phyloP scores from a whole-genome alignment of 805 yeast species.

The Kockiozyma suomiensis region DNA sequence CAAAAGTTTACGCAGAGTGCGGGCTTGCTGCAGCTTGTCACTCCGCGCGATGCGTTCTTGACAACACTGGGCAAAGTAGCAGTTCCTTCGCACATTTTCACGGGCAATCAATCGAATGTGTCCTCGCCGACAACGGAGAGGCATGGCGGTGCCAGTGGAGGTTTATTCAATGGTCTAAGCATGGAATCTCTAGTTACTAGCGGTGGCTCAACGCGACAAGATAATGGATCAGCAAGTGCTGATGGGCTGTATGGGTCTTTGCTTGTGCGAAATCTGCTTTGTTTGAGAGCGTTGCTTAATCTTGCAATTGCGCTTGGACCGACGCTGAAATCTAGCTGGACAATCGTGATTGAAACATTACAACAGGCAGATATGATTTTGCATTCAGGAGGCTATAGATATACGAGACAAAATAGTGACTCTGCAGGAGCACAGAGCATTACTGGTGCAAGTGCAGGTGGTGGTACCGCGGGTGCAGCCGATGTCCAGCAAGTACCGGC shows the following conservation, averaged over 20 bases:
- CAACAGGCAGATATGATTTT: conserved; percentile 37
- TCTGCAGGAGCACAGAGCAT: not conserved
- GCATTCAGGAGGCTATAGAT: conserved; percentile 24
- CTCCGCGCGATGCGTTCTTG: conserved; percentile 60
- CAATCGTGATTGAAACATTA: conserved; percentile 58
- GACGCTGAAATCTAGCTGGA: conserved; percentile 68
- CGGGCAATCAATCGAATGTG: conserved; percentile 19
- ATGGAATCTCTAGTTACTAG: conserved; percentile 19
- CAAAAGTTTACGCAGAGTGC: conserved; percentile 83
- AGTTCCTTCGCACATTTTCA: conserved; percentile 35
- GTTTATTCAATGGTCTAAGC: conserved; percentile 29
- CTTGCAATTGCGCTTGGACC: conserved; percentile 83
- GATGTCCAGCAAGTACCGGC: not conserved
- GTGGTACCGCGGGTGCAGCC: too few relatives aligned
- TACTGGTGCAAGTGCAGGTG: not conserved
- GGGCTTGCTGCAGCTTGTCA: conserved; percentile 65
- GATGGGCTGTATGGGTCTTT: conserved; percentile 37
- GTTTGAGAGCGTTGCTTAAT: conserved; percentile 77
- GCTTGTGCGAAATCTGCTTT: conserved; percentile 68
- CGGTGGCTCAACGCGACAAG: not conserved
- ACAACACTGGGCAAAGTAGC: conserved; percentile 40
- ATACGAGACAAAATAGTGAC: not conserved
- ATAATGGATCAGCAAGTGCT: not conserved
- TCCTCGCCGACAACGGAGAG: conserved; percentile 25
- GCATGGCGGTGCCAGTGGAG: not conserved